Base-by-base conservation (phyloP, 495 filamentous ascomycete species). In the Hypoxylon cercidicola region DNA sequence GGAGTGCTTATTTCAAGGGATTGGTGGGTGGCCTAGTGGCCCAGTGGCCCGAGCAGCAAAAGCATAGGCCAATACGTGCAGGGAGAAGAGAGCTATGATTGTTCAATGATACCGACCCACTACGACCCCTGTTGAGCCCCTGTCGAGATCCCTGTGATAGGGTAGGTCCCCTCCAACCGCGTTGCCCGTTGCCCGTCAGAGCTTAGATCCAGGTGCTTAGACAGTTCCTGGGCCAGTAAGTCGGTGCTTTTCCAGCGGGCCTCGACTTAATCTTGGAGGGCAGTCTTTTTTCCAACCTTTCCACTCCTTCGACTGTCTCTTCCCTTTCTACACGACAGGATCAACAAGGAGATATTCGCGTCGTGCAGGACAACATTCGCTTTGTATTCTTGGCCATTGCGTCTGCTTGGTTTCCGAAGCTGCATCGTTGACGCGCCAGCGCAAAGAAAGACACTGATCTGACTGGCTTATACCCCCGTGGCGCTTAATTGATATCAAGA, bases 31-130 rank as follows among this genome's bases (percentile, higher is more conserved):
- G 15, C 15, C 46, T 47, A 25, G 44, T 44, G 51, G 13, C 18
- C 34, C 43, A n/a, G n/a, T n/a, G n/a, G n/a, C n/a, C n/a, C n/a
- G 50, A 53, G 13, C 35, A 18, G 50, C 18, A 41, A n/a, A 47
- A 61, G 52, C 41, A 66, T 40, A 49, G 58, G 32, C 21, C 40
- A 55, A 48, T 43, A 45, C 18, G 39, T 48, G 25, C 12, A 15
- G 44, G 23, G 21, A 57, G 57, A 47, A 53, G 9, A 55, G 40
- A 59, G 48, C 48, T 68, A 35, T 55, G 54, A 68, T 62, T 67
- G 64, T 47, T 62, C 58, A 62, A 62, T 68, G 58, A 68, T 20
- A 62, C 32, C 18, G 60, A 63, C 65, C 65, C 55, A 49, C 65
- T 51, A 57, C 7, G 40, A 41, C 53, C 64, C 52, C 52, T 61